A percentile compares a stretch with the other conserved stretches of the same genome.
Evolutionary conservation across 306 rosid species (phyloP).

Genomic region (Alnus rubra): DNA sequence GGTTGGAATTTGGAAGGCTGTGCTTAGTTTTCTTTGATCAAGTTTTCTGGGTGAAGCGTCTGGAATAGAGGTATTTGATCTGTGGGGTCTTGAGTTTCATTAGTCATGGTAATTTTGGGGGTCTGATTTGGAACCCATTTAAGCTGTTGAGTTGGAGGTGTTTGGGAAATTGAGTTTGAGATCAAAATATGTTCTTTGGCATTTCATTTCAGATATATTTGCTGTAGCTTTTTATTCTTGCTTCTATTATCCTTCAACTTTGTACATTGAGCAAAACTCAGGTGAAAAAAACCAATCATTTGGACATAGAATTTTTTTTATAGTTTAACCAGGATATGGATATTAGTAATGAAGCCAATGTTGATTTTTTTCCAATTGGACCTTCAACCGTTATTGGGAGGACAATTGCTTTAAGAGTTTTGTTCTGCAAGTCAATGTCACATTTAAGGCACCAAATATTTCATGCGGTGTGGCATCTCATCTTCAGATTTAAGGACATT

Average conservation of each 20-base stretch:
- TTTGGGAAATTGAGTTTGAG: too few relatives aligned
- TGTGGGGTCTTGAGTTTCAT: too few relatives aligned
- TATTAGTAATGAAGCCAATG: conserved; percentile 81
- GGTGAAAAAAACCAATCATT: conserved; percentile 4
- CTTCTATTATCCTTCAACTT: background rate
- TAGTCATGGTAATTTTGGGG: too few relatives aligned
- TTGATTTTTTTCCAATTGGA: conserved; percentile 80
- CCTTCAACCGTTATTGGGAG: conserved; percentile 81
- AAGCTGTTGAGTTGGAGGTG: too few relatives aligned
- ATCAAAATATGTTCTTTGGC: too few relatives aligned
- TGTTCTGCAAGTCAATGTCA: conserved; percentile 76
- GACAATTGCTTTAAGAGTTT: conserved; percentile 73
- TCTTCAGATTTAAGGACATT: conserved; percentile 51
- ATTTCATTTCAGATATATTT: too few relatives aligned
- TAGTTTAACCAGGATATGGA: conserved; percentile 54
- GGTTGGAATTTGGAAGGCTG: background rate
- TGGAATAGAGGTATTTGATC: too few relatives aligned
- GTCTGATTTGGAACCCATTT: too few relatives aligned
- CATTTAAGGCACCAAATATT: conserved; percentile 62
- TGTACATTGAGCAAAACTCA: conserved; percentile 9
- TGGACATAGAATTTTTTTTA: background rate
- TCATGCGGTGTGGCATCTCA: conserved; percentile 35
- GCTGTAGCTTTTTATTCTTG: too few relatives aligned
- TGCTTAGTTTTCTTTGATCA: too few relatives aligned
- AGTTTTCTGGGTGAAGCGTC: too few relatives aligned